Base-by-base conservation (phyloP, 2,329 filamentous ascomycete species). In the Xylaria sp. region DNA sequence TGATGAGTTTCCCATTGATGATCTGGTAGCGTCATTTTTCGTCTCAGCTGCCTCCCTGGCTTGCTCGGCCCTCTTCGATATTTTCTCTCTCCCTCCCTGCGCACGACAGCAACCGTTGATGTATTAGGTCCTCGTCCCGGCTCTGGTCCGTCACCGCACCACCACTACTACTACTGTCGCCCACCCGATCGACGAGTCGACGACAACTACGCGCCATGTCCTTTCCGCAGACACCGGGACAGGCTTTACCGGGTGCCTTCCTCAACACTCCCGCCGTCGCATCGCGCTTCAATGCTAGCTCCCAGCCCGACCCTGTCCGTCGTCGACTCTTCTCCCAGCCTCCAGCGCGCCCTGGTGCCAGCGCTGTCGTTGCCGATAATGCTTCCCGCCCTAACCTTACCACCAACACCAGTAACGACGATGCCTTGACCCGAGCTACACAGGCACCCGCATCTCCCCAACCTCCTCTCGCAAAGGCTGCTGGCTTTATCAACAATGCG, bases 401-500 rank as follows among this genome's bases (percentile, higher is more conserved):
- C 9, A 57, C 75, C 20, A 58, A 32, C n/a, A 7, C 1, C 28
- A 20, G 37, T 44, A 73, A 67, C 46, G 73, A 73, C 41, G 69
- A 77, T 70, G 57, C 72, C 61, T 63, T 78, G 39, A 67, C 77
- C 69, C 77, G 54, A 67, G 75, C 48, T 74, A 72, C 46, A 72
- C 78, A 52, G 76, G 75, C 80, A 5, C 73, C 81, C 20, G 76
- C 80, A 20, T 73, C 81, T 50, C 83, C 84, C 41, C 82, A 85
- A 72, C 80, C 82, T 64, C 84, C 86, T 69, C 79, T 97, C 69
- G 88, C 92, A 74, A 92, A 93, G 80, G 96, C 94, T 23, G 93
- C 94, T 56, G 87, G 86, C 73, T 94, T 92, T 23, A 91, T 99
- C 80, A 97, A 97, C 80, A 88, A 90, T 73, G 91, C 92, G 54